These are phyloP conservation scores for Waitea zeae DNA, from an alignment of 1,284 basidiomycete genomes.

Conservation along the genomic window DNA sequence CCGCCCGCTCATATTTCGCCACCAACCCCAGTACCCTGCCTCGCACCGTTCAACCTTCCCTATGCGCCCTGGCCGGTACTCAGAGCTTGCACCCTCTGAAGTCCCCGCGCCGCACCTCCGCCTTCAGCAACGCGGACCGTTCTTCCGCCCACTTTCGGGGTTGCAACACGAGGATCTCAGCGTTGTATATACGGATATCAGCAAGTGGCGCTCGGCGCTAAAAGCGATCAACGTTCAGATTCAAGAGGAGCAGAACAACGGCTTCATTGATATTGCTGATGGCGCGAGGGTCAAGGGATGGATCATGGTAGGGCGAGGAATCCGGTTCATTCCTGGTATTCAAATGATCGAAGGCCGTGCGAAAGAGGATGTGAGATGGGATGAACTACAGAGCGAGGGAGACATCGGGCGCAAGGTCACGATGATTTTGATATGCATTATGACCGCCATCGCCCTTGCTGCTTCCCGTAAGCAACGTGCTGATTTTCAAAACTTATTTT, in stretches of 20 bases:
- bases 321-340: slow-evolving; percentile 43
- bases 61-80: slow-evolving; percentile 15
- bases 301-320: slow-evolving; percentile 55
- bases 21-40: slow-evolving; percentile 10
- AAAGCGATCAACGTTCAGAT: slow-evolving; percentile 61
- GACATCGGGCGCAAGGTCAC: slow-evolving; percentile 21
- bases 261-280: slow-evolving; percentile 53
- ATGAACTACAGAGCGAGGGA: slow-evolving; percentile 47
- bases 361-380: slow-evolving; percentile 71
- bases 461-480: slow-evolving; percentile 34
- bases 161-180: slow-evolving; percentile 47
- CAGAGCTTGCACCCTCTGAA: slow-evolving; percentile 3
- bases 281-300: slow-evolving; percentile 56
- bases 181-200: slow-evolving; percentile 47
- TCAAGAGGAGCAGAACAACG: slow-evolving; percentile 38
- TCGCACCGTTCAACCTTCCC: slow-evolving; percentile 45
- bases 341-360: slow-evolving; percentile 58
- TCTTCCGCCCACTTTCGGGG: slow-evolving; percentile 53
- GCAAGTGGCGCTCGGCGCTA: slow-evolving; percentile 44
- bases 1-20: slow-evolving; percentile 6
- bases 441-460: slow-evolving; percentile 33
- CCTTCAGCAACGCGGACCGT: slow-evolving; percentile 47
- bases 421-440: slow-evolving; percentile 38
- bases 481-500: slow-evolving; percentile 1
- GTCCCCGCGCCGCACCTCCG: slow-evolving; percentile 49